These are phyloP conservation scores for Coemansia sp. DNA, from an alignment of 192 early-diverging fungal species.

Conservation along the genomic window DNA sequence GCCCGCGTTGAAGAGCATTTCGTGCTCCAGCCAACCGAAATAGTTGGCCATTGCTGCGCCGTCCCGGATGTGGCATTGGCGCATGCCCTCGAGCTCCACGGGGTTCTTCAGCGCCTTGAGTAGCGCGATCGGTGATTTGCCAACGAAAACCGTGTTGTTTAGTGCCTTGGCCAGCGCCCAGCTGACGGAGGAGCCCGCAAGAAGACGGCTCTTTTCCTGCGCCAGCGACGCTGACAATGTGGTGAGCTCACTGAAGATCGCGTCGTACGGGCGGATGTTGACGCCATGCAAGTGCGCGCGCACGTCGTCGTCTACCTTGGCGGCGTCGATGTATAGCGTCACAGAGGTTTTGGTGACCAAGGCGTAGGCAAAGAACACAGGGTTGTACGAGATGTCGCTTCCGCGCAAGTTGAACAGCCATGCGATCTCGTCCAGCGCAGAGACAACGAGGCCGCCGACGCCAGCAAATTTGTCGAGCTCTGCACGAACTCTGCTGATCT, in stretches of 20 bases:
- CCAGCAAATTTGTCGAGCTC: slow-evolving; percentile 62
- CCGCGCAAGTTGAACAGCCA: slow-evolving; percentile 98
- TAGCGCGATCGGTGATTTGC: slow-evolving; percentile 70
- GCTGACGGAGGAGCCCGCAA: slow-evolving; percentile 68
- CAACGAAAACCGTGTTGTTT: slow-evolving; percentile 61
- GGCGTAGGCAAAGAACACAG: slow-evolving; percentile 94
- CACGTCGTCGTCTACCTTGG: slow-evolving; percentile 68
- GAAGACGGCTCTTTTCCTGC: slow-evolving; percentile 54
- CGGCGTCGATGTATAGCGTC: slow-evolving; percentile 77
- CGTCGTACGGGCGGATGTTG: slow-evolving; percentile 70
- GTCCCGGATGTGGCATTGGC: slow-evolving; percentile 88
- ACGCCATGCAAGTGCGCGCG: slow-evolving; percentile 67
- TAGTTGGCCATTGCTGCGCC: slow-evolving; percentile 82
- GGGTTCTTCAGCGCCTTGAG: slow-evolving; percentile 95
- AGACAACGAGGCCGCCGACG: slow-evolving; percentile 75
- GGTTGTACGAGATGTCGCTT: slow-evolving; percentile 94
- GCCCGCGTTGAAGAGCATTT: slow-evolving; percentile 70
- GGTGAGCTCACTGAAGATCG: slow-evolving; percentile 76
- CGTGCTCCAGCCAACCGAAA: slow-evolving; percentile 94
- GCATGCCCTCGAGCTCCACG: slow-evolving; percentile 89
- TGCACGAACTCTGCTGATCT: slow-evolving; percentile 72
- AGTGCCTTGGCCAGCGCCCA: slow-evolving; percentile 76
- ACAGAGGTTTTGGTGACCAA: slow-evolving; percentile 72
- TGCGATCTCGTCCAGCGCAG: slow-evolving; percentile 93
- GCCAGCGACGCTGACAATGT: slow-evolving; percentile 26